phyloP scores from a whole-genome alignment of 2,329 filamentous ascomycete genomes.

The Diaporthe citrichinensis region DNA sequence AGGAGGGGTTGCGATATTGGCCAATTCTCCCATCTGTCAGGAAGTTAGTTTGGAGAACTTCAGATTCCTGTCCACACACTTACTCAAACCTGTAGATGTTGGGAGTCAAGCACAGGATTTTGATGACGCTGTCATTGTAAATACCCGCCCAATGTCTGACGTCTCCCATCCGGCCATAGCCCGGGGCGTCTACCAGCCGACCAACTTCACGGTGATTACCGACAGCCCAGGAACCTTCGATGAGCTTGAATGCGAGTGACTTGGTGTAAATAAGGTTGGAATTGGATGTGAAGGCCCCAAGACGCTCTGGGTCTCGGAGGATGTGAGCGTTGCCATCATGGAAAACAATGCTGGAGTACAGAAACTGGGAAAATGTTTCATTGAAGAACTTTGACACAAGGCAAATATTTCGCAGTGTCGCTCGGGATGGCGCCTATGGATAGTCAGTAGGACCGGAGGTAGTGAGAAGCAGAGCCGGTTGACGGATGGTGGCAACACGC shows the following conservation, averaged over 20 bases:
- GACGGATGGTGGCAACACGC: neutral
- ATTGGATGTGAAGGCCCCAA: neutral
- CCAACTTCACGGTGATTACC: slow-evolving; percentile 34
- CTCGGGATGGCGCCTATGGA: slow-evolving; percentile 1
- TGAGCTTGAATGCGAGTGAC: slow-evolving; percentile 21
- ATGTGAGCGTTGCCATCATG: slow-evolving; percentile 35
- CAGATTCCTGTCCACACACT: rapidly evolving
- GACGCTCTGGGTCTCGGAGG: slow-evolving; percentile 24
- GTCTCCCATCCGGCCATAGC: slow-evolving; percentile 32
- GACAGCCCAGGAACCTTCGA: slow-evolving; percentile 37
- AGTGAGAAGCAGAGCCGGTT: neutral
- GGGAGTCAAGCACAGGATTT: neutral
- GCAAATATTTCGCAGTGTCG: slow-evolving; percentile 11
- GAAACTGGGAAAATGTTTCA: slow-evolving; percentile 27
- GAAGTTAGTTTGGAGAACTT: neutral
- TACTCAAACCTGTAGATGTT: slow-evolving; percentile 31
- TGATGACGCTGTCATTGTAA: slow-evolving; percentile 32
- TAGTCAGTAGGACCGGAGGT: neutral
- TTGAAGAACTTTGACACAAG: slow-evolving; percentile 36
- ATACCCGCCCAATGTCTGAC: slow-evolving; percentile 30
- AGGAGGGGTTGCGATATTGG: slow-evolving; percentile 27
- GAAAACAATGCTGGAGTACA: slow-evolving; percentile 35
- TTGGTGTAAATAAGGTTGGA: neutral
- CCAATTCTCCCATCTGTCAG: slow-evolving; percentile 34
- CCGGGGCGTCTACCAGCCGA: slow-evolving; percentile 27